These are phyloP conservation scores for Sodiomyces alkalinus DNA, from an alignment of 2,329 filamentous ascomycete species.

Conservation along the genomic window DNA sequence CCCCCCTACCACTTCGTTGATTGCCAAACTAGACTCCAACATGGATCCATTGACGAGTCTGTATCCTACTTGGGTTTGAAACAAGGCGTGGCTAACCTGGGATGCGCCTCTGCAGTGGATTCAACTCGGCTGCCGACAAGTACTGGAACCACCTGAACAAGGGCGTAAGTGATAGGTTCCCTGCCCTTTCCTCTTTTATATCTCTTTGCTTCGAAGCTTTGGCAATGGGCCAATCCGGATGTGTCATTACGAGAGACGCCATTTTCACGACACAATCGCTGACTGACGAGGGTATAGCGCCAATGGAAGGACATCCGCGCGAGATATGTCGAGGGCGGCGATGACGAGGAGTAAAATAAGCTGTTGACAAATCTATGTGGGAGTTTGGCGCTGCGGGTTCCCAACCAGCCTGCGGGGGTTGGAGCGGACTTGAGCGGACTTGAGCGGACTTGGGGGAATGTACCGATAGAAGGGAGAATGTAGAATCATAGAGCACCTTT, in stretches of 20 bases:
- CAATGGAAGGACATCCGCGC: slow-evolving; percentile 99
- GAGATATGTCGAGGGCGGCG: slow-evolving; percentile 61
- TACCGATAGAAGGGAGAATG: slow-evolving; percentile 9
- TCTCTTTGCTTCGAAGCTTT: too few species aligned
- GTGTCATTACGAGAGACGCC: neutral
- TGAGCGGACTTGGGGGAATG: slow-evolving; percentile 1
- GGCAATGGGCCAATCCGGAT: too few species aligned
- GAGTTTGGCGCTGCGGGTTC: too few species aligned
- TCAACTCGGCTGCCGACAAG: slow-evolving; percentile 67
- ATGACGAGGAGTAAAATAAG: slow-evolving; percentile 42
- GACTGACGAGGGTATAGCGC: slow-evolving; percentile 44
- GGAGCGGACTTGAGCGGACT: slow-evolving; percentile 1
- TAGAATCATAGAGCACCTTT: slow-evolving; percentile 8
- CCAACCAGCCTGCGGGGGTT: neutral
- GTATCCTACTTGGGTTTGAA: too few species aligned
- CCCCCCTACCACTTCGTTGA: too few species aligned
- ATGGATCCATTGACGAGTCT: too few species aligned
- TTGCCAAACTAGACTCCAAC: too few species aligned
- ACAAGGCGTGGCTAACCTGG: too few species aligned
- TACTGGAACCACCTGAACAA: slow-evolving; percentile 86
- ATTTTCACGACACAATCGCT: slow-evolving; percentile 11
- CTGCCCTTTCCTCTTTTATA: too few species aligned
- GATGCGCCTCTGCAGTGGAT: slow-evolving; percentile 54
- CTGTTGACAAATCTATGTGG: neutral
- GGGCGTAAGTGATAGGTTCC: slow-evolving; percentile 61